Base-by-base conservation (phyloP, 2,329 filamentous ascomycete species). In the Trichophyton rubrum region DNA sequence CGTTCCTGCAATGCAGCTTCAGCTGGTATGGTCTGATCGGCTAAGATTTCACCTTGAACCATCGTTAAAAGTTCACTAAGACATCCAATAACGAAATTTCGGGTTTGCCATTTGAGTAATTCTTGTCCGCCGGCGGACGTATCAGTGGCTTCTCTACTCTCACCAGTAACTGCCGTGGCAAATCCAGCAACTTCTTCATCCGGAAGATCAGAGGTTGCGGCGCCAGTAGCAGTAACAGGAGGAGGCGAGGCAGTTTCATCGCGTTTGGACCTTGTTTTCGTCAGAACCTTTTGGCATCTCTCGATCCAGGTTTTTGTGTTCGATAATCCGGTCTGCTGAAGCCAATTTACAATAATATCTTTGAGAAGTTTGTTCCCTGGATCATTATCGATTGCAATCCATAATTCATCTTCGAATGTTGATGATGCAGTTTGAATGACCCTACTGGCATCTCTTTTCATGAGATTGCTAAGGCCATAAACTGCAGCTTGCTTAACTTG, bases 141-240 rank as follows among this genome's bases (percentile, higher is more conserved):
- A 56, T 75, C 75, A 0, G 73, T 69, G 24, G 78, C 73, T 53
- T 84, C 83, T 43, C 81, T 80, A 57, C 86, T 82, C 56, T 82
- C 82, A 2, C 78, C 81, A 27, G 84, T 85, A 30, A 80, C 80
- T 1, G 87, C 85, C n/a, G 86, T 83, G 35, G 91, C 91, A 69
- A 99, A 97, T 0, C 93, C 93, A 59, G 93, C 93, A 40, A 96
- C 92, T 72, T 99, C 95, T 71, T 99, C 93, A 70, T 99, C 93
- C 64, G 92, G 88, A 0, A 97, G 75, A 67, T 99, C 93, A n/a
- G 89, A 80, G 11, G 82, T 20, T 27, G 30, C 78, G 3, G 80
- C 78, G n/a, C 22, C 13, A 8, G 69, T 67, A 41, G 73, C 72
- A 24, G 72, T 66, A 5, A 68, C 67, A 13, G 78, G 77, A 57